A percentile compares a stretch with the other conserved stretches of the same genome.
phyloP scores from a whole-genome alignment of 2,329 filamentous ascomycete species.

The Teratosphaeria destructans region DNA sequence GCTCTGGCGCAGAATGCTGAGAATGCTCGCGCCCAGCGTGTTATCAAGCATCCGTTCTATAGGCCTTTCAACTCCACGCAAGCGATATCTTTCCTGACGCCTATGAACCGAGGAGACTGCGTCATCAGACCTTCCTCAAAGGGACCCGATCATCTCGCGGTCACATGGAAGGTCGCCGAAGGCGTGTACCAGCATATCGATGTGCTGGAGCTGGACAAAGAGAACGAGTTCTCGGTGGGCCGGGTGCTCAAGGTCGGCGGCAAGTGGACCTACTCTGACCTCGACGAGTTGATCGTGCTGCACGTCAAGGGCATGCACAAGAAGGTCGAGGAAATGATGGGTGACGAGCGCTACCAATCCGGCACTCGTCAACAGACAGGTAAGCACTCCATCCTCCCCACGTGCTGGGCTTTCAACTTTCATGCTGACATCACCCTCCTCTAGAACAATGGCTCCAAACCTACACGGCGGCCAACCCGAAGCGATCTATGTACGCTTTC shows the following conservation, averaged over 20 bases:
- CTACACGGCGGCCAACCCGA: conserved; percentile 92
- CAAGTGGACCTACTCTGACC: conserved; percentile 86
- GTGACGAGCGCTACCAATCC: conserved; percentile 85
- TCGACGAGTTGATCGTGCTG: conserved; percentile 93
- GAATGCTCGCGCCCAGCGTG: conserved; percentile 76
- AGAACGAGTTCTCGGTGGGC: conserved; percentile 91
- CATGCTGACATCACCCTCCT: conserved; percentile 1
- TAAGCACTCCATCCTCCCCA: conserved; percentile 40
- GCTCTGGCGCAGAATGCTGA: conserved; percentile 58
- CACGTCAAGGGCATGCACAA: conserved; percentile 96
- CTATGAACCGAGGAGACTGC: conserved; percentile 75
- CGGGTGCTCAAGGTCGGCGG: conserved; percentile 74
- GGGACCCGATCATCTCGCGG: conserved; percentile 84
- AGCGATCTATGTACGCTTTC: conserved; percentile 87
- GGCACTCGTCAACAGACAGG: conserved; percentile 72
- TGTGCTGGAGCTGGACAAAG: conserved; percentile 91
- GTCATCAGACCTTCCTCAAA: conserved; percentile 94
- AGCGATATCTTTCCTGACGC: conserved; percentile 85
- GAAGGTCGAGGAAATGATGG: conserved; percentile 94
- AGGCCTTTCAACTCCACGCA: conserved; percentile 84
- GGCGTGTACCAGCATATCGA: conserved; percentile 97
- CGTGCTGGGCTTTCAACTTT: not conserved
- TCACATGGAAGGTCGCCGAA: conserved; percentile 97
- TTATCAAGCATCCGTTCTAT: conserved; percentile 97
- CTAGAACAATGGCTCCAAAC: conserved; percentile 90